Evolutionary conservation across 2,329 filamentous ascomycete genomes (phyloP).

Genomic region (Cercospora zeina): DNA sequence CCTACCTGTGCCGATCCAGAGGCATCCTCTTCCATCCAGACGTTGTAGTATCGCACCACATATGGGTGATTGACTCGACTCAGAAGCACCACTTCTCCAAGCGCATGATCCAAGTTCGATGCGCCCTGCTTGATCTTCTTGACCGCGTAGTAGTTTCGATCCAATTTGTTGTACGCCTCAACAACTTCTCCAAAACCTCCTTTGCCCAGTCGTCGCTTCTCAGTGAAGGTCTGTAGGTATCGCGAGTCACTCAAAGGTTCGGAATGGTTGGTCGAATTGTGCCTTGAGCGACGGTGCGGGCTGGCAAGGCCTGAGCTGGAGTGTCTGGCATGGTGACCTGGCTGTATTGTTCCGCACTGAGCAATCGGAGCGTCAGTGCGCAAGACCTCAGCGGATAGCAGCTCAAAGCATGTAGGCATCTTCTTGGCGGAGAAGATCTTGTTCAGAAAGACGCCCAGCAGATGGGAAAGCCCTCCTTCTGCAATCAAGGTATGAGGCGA

Average conservation of each 20-base stretch:
- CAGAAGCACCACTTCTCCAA: conserved; percentile 82
- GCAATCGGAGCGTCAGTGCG: conserved; percentile 52
- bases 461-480: conserved; percentile 68
- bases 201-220: conserved; percentile 84
- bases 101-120: conserved; percentile 72
- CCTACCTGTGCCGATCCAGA: conserved; percentile 21
- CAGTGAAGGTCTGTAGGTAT: conserved; percentile 86
- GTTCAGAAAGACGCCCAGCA: conserved; percentile 75
- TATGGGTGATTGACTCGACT: conserved; percentile 91
- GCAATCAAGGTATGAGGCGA: conserved; percentile 75
- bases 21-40: conserved; percentile 79
- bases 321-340: conserved; percentile 14
- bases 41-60: conserved; percentile 87
- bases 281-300: conserved; percentile 37
- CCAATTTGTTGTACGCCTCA: conserved; percentile 89
- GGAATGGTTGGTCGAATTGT: conserved; percentile 36
- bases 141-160: conserved; percentile 90
- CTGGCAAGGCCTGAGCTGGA: conserved; percentile 31
- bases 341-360: conserved; percentile 24
- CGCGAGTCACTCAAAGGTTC: conserved; percentile 58
- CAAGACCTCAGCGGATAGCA: conserved; percentile 60
- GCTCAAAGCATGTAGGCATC: conserved; percentile 76
- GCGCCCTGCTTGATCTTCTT: conserved; percentile 87
- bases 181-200: conserved; percentile 96
- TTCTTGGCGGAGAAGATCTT: conserved; percentile 90